Base-by-base conservation (phyloP, 129 eudicot species). In the Centaurea solstitialis region DNA sequence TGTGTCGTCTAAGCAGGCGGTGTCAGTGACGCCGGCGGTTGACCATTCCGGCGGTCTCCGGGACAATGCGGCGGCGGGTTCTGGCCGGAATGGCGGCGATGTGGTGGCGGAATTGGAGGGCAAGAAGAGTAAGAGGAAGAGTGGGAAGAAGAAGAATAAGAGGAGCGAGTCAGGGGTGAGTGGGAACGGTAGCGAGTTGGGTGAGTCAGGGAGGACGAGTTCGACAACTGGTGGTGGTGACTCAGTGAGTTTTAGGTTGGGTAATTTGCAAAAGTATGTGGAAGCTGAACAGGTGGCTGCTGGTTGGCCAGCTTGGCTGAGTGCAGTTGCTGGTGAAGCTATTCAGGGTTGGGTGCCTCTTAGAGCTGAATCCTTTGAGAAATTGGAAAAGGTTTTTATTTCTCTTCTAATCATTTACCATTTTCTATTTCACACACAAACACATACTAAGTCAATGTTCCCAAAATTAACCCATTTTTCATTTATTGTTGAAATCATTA, bases 271-370 rank as follows among this genome's bases (percentile, higher is more conserved):
- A 20, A 94, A 89, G 79, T 89, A 85, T 78, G 90, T 87, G 53
- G 93, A 88, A 30, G 91, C 92, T 7, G 97, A 91, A 35, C 97
- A 91, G 68, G 92, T 86, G 74, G 97, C 98, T 30, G 98, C 98
- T 20, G 98, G 98, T 47, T 93, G 98, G 98, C 98, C 98, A 37
- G 97, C 96, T 50, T 93, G 98, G 98, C 90, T 93, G 22, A 91
- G 89, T 81, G 98, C 97, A 15, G 97, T 94, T 68, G 97, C 95
- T 11, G 91, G 97, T 70, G 93, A 90, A 85, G 97, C 97, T 53
- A 90, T 94, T 87, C 94, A 91, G 26, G 98, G 98, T 17, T 91
- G 95, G 97, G 93, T 93, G 18, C 98, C 96, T 12, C 94, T 89
- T 61, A 87, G 84, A 80, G 94, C 98, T 8, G 98, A 93, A 61